Base-by-base conservation (phyloP, 139 green algal genomes). In the Tetradesmus lagerheimii region DNA sequence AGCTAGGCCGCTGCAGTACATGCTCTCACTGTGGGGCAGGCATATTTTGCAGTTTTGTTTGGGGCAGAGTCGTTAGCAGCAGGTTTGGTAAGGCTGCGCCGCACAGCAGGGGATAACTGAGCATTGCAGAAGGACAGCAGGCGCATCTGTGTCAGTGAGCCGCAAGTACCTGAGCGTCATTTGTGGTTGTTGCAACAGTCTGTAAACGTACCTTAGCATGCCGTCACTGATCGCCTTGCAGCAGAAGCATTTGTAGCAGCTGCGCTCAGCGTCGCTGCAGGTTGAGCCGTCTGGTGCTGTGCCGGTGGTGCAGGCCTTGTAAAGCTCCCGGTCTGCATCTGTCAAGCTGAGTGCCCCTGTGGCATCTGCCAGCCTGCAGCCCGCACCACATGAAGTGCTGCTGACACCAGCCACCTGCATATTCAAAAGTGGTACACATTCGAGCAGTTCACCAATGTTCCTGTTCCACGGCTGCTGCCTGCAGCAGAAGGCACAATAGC, bases 211-310 rank as follows among this genome's bases (percentile, higher is more conserved):
- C 35, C 27, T 34, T 0, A 91, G 11, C 62, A 80, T 80, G 29
- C 87, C 86, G 27, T 14, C 1, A 5, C 38, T 86, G 53, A 84
- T 82, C 1, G 87, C 75, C 41, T 78, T 37, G 38, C 31, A 79
- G 87, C 93, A 95, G 90, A 85, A 95, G 91, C 93, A 95, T 87
- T 92, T 88, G 89, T 94, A 95, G 91, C 93, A 95, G 0, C 91
- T 90, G 25, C 12, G 38, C 53, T 84, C 64, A 11, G 4, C 45
- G 0, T 34, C 41, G 43, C 85, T 76, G 81, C 93, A 95, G 34
- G 86, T 50, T 1, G 91, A 47, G 31, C 47, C 78, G 76, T 91
- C 89, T 47, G 75, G 37, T 15, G 31, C 4, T 39, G 85, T 18
- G 31, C 90, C 90, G 0, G 87, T 91, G 6, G 80, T 77, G 41